These are phyloP conservation scores for Picochlorum sp. DNA, from an alignment of 139 green algal species.

Conservation along the genomic window DNA sequence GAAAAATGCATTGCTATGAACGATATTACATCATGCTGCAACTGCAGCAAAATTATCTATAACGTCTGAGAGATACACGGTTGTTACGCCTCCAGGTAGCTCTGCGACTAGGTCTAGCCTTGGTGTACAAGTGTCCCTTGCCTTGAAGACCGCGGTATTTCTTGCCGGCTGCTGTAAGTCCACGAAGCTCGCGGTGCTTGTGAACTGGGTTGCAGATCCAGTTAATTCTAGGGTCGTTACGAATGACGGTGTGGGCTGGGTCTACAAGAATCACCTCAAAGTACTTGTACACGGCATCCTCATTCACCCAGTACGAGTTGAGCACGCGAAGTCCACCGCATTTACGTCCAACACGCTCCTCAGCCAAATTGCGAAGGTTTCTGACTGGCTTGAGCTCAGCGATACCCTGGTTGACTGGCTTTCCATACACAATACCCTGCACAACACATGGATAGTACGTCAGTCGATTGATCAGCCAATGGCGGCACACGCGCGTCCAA, in stretches of 20 bases:
- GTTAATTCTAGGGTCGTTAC: slow-evolving; percentile 97
- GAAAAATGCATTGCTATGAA: background rate
- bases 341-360: slow-evolving; percentile 93
- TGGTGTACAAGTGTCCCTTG: slow-evolving; percentile 83
- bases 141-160: slow-evolving; percentile 84
- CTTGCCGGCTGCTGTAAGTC: slow-evolving; percentile 88
- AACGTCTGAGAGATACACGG: slow-evolving; percentile 78
- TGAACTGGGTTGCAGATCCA: slow-evolving; percentile 95
- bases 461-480: too few relatives aligned
- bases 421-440: slow-evolving; percentile 95
- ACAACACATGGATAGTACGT: background rate
- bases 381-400: slow-evolving; percentile 92
- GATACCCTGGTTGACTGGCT: slow-evolving; percentile 95
- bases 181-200: slow-evolving; percentile 98
- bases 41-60: slow-evolving; percentile 59
- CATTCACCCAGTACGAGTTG: slow-evolving; percentile 99
- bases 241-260: slow-evolving; percentile 85
- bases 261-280: slow-evolving; percentile 99
- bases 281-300: slow-evolving; percentile 99
- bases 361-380: slow-evolving; percentile 86
- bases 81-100: slow-evolving; percentile 89
- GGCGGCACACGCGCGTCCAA: too few relatives aligned
- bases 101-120: slow-evolving; percentile 79
- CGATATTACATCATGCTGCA: slow-evolving; percentile 3
- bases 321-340: slow-evolving; percentile 90